Evolutionary conservation across 2,329 filamentous ascomycete species (phyloP).

Genomic region (Fusarium odoratissimum): DNA sequence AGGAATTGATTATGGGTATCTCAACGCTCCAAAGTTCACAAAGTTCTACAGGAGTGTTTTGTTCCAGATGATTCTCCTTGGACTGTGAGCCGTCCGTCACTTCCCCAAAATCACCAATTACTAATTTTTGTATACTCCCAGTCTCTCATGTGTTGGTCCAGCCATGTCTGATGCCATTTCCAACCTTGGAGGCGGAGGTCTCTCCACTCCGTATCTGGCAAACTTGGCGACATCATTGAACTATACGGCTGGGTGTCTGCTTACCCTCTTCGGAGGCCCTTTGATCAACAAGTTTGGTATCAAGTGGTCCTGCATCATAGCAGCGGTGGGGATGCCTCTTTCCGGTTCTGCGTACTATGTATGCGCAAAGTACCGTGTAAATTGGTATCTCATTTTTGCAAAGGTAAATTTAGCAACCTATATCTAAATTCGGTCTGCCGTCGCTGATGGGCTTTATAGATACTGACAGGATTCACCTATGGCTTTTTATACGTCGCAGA

Average conservation of each 20-base stretch:
- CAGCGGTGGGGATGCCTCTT: slow-evolving; percentile 6
- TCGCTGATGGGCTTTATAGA: not conserved
- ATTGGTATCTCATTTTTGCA: slow-evolving; percentile 1
- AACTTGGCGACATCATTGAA: not conserved
- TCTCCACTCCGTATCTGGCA: not conserved
- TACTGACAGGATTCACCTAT: not conserved
- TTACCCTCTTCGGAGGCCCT: not conserved
- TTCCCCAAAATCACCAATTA: too few species aligned
- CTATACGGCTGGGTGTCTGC: not conserved
- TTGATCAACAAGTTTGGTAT: slow-evolving; percentile 3
- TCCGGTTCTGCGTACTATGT: slow-evolving; percentile 1
- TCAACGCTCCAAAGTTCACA: not conserved
- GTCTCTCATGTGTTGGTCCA: not conserved
- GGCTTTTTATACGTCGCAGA: not conserved
- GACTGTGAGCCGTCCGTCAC: too few species aligned
- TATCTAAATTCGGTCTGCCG: rapidly evolving
- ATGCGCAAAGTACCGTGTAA: not conserved
- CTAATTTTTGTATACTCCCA: too few species aligned
- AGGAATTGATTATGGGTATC: not conserved
- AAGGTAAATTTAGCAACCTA: not conserved
- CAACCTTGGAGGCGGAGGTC: slow-evolving; percentile 3
- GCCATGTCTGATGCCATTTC: not conserved
- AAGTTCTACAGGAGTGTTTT: not conserved
- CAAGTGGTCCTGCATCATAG: slow-evolving; percentile 4
- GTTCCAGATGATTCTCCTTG: not conserved